phyloP scores from a whole-genome alignment of 2,329 filamentous ascomycete species.

The Talaromyces sp. region DNA sequence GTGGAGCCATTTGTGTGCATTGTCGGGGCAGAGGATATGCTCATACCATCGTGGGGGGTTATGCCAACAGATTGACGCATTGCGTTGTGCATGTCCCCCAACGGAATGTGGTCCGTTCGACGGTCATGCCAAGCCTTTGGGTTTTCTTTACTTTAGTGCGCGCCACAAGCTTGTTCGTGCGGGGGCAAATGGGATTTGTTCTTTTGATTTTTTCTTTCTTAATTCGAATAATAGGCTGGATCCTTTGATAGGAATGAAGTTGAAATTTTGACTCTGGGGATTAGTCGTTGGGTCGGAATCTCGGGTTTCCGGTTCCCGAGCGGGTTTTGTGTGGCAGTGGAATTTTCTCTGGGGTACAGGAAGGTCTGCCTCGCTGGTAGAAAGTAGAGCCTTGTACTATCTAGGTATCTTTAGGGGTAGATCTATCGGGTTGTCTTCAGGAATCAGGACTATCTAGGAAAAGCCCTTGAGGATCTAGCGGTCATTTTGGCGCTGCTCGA shows the following conservation, averaged over 20 bases:
- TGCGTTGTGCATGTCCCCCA: conserved; percentile 22
- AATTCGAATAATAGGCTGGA: not conserved
- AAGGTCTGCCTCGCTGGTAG: too few relatives aligned
- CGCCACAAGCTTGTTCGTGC: not conserved
- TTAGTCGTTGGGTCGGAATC: conserved; percentile 10
- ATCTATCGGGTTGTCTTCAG: too few relatives aligned
- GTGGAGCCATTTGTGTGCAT: conserved; percentile 4
- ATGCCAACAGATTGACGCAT: conserved; percentile 18
- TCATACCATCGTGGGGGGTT: conserved; percentile 15
- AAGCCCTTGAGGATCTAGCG: too few relatives aligned
- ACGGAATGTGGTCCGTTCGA: conserved; percentile 7
- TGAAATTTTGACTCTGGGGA: not conserved
- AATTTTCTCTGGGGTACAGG: conserved; percentile 10
- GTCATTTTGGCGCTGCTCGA: too few relatives aligned
- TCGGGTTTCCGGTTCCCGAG: conserved; percentile 1
- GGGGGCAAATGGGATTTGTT: not conserved
- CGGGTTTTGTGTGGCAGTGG: conserved; percentile 1
- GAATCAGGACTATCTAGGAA: too few relatives aligned
- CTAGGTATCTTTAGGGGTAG: not conserved
- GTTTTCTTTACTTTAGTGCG: not conserved
- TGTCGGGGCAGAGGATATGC: conserved; percentile 6
- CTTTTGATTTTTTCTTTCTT: not conserved
- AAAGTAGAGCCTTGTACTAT: not conserved
- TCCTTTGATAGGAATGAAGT: not conserved
- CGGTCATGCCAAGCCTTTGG: conserved; percentile 24